phyloP scores from a whole-genome alignment of 2,329 filamentous ascomycete species.

The Seiridium cupressi region DNA sequence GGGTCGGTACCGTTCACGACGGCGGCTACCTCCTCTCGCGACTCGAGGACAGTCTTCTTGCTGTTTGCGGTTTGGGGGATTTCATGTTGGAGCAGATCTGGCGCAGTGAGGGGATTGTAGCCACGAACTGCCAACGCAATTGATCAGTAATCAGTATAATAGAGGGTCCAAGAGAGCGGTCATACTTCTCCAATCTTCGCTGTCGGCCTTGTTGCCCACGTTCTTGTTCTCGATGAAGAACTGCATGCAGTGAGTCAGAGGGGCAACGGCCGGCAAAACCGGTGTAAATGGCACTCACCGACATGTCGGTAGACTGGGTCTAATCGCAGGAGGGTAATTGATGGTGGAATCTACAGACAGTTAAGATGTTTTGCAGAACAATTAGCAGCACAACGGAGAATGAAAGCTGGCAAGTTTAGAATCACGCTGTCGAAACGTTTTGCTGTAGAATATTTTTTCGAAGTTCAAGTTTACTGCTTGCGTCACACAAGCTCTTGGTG shows the following conservation, averaged over 20 bases:
- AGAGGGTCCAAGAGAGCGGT: slow-evolving; percentile 10
- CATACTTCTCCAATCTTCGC: slow-evolving; percentile 83
- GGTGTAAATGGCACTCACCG: slow-evolving; percentile 1
- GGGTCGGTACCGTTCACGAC: slow-evolving; percentile 66
- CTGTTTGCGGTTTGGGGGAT: slow-evolving; percentile 62
- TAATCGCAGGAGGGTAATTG: not conserved
- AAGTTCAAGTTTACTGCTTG: not conserved
- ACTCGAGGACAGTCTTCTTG: slow-evolving; percentile 58
- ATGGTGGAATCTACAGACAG: no score
- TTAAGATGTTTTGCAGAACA: no score
- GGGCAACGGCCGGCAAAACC: not conserved
- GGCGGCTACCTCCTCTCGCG: slow-evolving; percentile 64
- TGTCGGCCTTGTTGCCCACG: slow-evolving; percentile 70
- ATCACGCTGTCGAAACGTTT: no score
- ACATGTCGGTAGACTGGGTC: not conserved
- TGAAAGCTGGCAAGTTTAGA: no score
- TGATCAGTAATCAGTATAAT: not conserved
- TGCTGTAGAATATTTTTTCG: not conserved
- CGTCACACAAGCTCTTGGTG: not conserved
- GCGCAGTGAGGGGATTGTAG: slow-evolving; percentile 90
- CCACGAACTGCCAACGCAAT: slow-evolving; percentile 61
- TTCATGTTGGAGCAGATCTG: slow-evolving; percentile 93
- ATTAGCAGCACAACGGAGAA: no score
- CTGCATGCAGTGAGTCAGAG: slow-evolving; percentile 16
- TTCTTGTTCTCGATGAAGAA: slow-evolving; percentile 79